These are phyloP conservation scores for Smallanthus sonchifolius DNA, from an alignment of 129 eudicot genomes.

Conservation along the genomic window DNA sequence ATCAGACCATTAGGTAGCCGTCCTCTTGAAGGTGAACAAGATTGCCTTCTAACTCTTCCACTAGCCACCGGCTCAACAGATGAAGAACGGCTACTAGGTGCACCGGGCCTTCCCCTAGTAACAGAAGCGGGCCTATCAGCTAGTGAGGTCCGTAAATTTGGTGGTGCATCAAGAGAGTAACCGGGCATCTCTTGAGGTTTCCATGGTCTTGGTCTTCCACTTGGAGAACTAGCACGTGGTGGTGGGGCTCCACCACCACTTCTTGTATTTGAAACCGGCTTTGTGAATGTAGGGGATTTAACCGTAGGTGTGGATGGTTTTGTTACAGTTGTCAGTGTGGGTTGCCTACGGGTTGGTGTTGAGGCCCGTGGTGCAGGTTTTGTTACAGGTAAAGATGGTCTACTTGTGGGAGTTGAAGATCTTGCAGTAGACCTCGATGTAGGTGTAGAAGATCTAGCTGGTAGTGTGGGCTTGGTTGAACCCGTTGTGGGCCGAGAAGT, in stretches of 20 bases:
- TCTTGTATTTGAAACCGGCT: conserved; percentile 37
- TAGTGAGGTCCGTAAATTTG: conserved; percentile 79
- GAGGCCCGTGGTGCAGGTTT: conserved; percentile 60
- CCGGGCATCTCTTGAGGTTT: conserved; percentile 99
- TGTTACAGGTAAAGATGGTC: conserved; percentile 46
- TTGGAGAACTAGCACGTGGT: conserved; percentile 70
- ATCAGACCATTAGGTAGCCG: conserved; percentile 66
- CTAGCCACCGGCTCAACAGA: conserved; percentile 70
- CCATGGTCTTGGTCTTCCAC: conserved; percentile 77
- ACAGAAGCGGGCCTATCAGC: conserved; percentile 75
- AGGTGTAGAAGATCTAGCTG: conserved; percentile 71
- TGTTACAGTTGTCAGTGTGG: conserved; percentile 40
- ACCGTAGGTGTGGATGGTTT: conserved; percentile 36
- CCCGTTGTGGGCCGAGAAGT: conserved; percentile 50
- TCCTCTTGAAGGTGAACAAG: conserved; percentile 96
- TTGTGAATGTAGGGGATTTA: conserved; percentile 43
- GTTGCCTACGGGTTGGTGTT: conserved; percentile 77
- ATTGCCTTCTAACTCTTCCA: conserved; percentile 79
- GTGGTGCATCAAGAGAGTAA: conserved; percentile 80
- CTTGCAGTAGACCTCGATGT: conserved; percentile 61
- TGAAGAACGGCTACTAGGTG: conserved; percentile 67
- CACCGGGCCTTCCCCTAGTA: conserved; percentile 85
- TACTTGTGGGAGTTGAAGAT: conserved; percentile 68
- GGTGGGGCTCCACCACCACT: conserved; percentile 32
- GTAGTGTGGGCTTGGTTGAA: conserved; percentile 47